Conservation (phyloP, 495 filamentous ascomycete species). For the Pseudevernia furfuracea region DNA sequence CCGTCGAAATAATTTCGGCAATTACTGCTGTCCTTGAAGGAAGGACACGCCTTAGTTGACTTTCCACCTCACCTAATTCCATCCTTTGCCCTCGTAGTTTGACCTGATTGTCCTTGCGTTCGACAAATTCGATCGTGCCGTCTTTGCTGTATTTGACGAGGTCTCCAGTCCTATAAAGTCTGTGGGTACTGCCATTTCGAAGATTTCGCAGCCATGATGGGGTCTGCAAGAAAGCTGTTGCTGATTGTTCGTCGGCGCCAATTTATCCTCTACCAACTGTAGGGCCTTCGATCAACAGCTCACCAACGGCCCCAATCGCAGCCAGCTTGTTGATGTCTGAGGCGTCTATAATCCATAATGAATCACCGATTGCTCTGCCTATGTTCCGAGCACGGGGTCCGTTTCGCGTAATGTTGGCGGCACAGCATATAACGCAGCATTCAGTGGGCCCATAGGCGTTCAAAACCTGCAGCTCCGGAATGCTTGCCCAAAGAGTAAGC, state of each 20-base stretch:
- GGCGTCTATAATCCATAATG: constrained; percentile 39
- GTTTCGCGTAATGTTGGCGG: too few relatives aligned
- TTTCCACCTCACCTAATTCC: constrained; percentile 44
- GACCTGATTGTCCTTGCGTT: constrained; percentile 42
- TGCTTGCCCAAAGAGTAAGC: not conserved
- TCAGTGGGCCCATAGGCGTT: constrained; percentile 4
- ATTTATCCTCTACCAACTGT: constrained; percentile 39
- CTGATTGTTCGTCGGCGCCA: constrained; percentile 33
- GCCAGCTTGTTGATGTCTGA: constrained; percentile 29
- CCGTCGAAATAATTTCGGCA: not conserved
- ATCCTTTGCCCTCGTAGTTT: constrained; percentile 47
- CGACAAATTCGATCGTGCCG: constrained; percentile 39
- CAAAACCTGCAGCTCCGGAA: not conserved
- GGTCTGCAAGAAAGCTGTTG: constrained; percentile 29
- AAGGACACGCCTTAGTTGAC: constrained; percentile 27
- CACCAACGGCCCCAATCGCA: constrained; percentile 36
- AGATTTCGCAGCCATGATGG: constrained; percentile 14
- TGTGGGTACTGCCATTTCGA: not conserved
- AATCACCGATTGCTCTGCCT: constrained; percentile 30
- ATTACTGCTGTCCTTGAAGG: not conserved
- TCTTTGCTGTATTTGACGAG: constrained; percentile 37
- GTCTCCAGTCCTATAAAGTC: constrained; percentile 43
- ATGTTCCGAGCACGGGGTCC: constrained; percentile 26
- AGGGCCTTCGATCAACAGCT: constrained; percentile 40
- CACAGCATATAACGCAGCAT: not conserved